These are phyloP conservation scores for Talaromyces sp. DNA, from an alignment of 2,329 filamentous ascomycete species.

Conservation along the genomic window DNA sequence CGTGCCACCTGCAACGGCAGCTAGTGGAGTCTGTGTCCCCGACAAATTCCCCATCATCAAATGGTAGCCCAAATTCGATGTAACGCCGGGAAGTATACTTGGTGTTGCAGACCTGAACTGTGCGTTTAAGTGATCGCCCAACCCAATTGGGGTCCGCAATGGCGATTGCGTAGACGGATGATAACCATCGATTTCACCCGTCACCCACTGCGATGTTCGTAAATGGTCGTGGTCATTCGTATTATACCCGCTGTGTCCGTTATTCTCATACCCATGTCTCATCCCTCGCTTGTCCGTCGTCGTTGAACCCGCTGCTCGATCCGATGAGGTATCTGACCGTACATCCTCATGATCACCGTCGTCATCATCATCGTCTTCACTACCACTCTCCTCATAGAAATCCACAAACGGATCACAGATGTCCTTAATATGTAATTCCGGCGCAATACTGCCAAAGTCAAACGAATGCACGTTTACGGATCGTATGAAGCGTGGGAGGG, in stretches of 20 bases:
- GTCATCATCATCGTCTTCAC: slow-evolving; percentile 3
- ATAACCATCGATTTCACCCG: slow-evolving; percentile 27
- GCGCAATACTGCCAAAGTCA: slow-evolving; percentile 79
- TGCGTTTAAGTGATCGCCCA: slow-evolving; percentile 39
- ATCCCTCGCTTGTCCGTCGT: slow-evolving; percentile 18
- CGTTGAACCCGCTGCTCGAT: slow-evolving; percentile 25
- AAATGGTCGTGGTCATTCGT: slow-evolving; percentile 30
- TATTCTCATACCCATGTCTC: slow-evolving; percentile 10
- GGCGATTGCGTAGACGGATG: slow-evolving; percentile 24
- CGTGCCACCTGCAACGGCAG: slow-evolving; percentile 42
- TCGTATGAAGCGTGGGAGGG: slow-evolving; percentile 91
- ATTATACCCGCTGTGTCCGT: slow-evolving; percentile 8
- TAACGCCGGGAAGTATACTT: slow-evolving; percentile 46
- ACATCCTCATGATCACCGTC: slow-evolving; percentile 39
- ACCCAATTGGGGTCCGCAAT: slow-evolving; percentile 35
- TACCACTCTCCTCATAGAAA: slow-evolving; percentile 80
- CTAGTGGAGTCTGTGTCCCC: slow-evolving; percentile 48
- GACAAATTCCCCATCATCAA: slow-evolving; percentile 48
- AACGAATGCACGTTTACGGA: slow-evolving; percentile 93
- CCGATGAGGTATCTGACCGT: slow-evolving; percentile 37
- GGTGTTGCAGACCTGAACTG: slow-evolving; percentile 46
- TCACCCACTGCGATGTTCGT: slow-evolving; percentile 28
- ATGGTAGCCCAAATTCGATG: slow-evolving; percentile 49
- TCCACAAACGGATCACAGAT: slow-evolving; percentile 93
- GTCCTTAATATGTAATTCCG: slow-evolving; percentile 88